These are phyloP conservation scores for Venustampulla echinocandica DNA, from an alignment of 495 filamentous ascomycete species.

Conservation along the genomic window DNA sequence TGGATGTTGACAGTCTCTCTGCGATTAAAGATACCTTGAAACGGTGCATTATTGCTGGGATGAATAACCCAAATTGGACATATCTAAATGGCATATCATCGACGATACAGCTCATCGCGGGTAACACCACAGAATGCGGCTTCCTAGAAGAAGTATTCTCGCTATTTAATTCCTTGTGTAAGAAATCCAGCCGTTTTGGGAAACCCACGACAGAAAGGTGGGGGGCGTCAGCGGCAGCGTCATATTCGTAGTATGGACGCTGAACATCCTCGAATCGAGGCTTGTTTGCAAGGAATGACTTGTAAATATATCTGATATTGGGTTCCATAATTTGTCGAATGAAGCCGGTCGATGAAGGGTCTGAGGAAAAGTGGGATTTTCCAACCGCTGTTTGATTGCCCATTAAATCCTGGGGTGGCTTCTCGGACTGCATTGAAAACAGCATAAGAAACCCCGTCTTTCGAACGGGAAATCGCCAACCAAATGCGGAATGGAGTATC, in stretches of 20 bases:
- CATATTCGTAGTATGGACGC: constrained; percentile 18
- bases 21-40: constrained; percentile 59
- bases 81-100: constrained; percentile 52
- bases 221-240: constrained; percentile 30
- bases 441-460: constrained; percentile 37
- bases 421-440: constrained; percentile 18
- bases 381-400: constrained; percentile 4
- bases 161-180: constrained; percentile 31
- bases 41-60: constrained; percentile 68
- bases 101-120: constrained; percentile 26
- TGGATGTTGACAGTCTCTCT: constrained; percentile 47
- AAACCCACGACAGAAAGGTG: constrained; percentile 43
- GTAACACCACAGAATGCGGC: constrained; percentile 28
- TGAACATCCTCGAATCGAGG: constrained; percentile 26
- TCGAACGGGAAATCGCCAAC: constrained; percentile 27
- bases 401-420: constrained; percentile 15
- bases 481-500: constrained; percentile 42
- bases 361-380: background rate
- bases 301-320: constrained; percentile 26
- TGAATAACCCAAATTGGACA: constrained; percentile 57
- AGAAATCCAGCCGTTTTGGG: constrained; percentile 51
- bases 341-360: constrained; percentile 14
- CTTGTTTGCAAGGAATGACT: constrained; percentile 28
- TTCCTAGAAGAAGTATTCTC: constrained; percentile 17
- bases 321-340: constrained; percentile 24